Evolutionary conservation across 2,329 filamentous ascomycete genomes (phyloP), one percentile per base, ranked within the genome.

Genomic region (Cyphellophora europaea): DNA sequence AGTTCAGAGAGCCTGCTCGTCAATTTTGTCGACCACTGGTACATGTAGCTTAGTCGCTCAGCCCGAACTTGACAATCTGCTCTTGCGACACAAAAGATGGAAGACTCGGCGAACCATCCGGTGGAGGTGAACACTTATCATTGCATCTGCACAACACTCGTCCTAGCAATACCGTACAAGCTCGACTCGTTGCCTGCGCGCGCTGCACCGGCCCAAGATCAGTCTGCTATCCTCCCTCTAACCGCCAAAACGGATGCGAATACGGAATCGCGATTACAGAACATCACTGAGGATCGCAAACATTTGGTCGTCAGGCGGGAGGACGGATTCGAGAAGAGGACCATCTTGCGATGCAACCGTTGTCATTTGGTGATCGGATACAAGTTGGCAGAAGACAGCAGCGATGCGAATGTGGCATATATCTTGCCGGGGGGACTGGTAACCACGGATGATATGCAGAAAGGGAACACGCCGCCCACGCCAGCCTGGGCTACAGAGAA

Each of bases 301-400:
- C 53, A 69, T 5, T 63, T 66, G 8, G 57, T 79, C 0, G 59
- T 79, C 5, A 59, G 68, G 2, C 62, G 70, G 8, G 66, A 69
- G 42, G 72, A 79, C 39, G 79, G 79, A 4, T 82, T 82, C 42
- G 79, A 83, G 60, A 82, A 79, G 61, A 58, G 79, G 12, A 62
- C 69, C 37, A 47, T 74, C 4, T 61, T 72, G 43, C 62, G 70
- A 14, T 84, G 79, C 56, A 67, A 62, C 10, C 58, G 78, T 37
- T 83, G 79, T 59, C 62, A 65, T 19, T 52, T 79, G 17, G 64
- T 71, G 1, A 62, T 81, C 29, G 79, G 73, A 17, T 84, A 83
- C 59, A 65, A 71, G 49, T 55, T 82, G 27, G 72, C 75, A 48
- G 57, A 30, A 4, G 16, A 11, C 8, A 25, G 27, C 18, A 14